These are phyloP conservation scores for Rubia peregrina DNA, from an alignment of 305 asterid species.

Conservation along the genomic window DNA sequence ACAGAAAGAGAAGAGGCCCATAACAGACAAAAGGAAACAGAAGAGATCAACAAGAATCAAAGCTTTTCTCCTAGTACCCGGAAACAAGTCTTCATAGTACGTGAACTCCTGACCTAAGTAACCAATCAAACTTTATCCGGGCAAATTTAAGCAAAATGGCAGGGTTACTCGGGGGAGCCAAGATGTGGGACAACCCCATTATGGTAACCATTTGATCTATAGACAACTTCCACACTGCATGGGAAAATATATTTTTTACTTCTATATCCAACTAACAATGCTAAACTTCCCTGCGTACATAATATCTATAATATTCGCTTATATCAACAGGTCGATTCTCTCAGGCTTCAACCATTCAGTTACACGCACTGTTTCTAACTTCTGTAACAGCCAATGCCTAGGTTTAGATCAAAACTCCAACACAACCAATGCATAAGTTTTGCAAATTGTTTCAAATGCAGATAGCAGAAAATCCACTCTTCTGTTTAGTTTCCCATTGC, in stretches of 20 bases:
- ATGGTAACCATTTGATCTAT: conserved; percentile 14
- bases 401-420: conserved; percentile 16
- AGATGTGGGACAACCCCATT: not conserved
- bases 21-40: not conserved
- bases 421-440: conserved; percentile 9
- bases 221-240: conserved; percentile 15
- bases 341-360: conserved; percentile 10
- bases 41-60: not conserved
- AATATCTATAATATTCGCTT: conserved; percentile 8
- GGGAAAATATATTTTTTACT: conserved; percentile 3
- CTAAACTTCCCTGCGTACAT: conserved; percentile 19
- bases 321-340: conserved; percentile 8
- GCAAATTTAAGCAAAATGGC: conserved; percentile 5
- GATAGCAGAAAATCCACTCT: conserved; percentile 17
- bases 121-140: conserved; percentile 11
- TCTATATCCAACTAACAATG: conserved; percentile 11
- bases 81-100: not conserved
- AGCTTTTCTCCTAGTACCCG: not conserved
- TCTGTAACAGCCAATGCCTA: conserved; percentile 22
- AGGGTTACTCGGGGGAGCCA: conserved; percentile 4
- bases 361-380: conserved; percentile 12
- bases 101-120: not conserved
- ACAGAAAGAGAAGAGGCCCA: too few species aligned
- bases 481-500: conserved; percentile 17
- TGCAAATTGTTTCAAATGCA: conserved; percentile 16